Evolutionary conservation across 129 eudicot species (phyloP).

Genomic region (Logfia minima): DNA sequence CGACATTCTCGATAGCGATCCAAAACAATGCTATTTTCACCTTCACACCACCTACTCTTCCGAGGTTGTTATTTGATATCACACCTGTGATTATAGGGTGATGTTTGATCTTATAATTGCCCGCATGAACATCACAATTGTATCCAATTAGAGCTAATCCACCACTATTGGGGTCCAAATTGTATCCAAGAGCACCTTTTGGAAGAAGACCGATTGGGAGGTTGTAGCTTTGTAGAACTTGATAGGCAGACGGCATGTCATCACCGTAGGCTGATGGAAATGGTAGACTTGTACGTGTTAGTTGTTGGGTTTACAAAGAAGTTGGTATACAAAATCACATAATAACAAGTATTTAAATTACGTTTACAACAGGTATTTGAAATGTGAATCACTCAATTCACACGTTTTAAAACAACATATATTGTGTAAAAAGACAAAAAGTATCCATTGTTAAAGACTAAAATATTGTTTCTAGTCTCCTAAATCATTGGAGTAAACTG

Average conservation of each 20-base stretch:
- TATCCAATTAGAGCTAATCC: slow-evolving; percentile 20
- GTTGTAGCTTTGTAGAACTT: slow-evolving; percentile 29
- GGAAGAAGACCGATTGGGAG: slow-evolving; percentile 52
- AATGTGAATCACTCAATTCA: background rate
- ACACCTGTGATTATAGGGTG: slow-evolving; percentile 45
- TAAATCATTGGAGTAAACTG: background rate
- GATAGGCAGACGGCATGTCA: slow-evolving; percentile 28
- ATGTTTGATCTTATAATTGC: background rate
- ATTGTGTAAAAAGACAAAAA: background rate
- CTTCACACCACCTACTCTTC: slow-evolving; percentile 40
- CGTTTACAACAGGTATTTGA: background rate
- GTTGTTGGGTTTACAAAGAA: background rate
- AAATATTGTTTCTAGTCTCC: background rate
- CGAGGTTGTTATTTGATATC: slow-evolving; percentile 32
- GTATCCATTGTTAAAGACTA: background rate
- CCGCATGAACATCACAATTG: background rate
- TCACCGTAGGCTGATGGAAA: background rate
- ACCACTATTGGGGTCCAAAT: slow-evolving; percentile 42
- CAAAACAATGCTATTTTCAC: slow-evolving; percentile 51
- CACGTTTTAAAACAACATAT: background rate
- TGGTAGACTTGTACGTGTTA: background rate
- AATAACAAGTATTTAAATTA: background rate
- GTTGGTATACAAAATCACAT: background rate
- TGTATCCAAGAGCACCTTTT: slow-evolving; percentile 31
- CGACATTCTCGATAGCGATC: slow-evolving; percentile 41